Evolutionary conservation across 345 rosid genomes (phyloP).

Genomic region (Schrenkiella parvula): DNA sequence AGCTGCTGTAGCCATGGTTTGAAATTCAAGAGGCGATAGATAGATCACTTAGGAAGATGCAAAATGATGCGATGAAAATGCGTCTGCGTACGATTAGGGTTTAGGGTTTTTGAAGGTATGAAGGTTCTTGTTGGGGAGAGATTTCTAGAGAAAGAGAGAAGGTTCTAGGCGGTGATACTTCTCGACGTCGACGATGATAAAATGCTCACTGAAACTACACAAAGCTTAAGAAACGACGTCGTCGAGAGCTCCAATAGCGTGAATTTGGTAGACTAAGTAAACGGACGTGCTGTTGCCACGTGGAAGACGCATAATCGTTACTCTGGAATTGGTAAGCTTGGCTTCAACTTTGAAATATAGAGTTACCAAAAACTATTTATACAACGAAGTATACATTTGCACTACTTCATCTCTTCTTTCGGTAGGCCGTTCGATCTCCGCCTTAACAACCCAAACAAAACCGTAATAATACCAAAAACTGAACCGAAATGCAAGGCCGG

Average conservation of each 20-base stretch:
- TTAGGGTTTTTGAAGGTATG: constrained; percentile 38
- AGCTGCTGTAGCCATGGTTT: constrained; percentile 58
- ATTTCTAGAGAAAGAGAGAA: constrained; percentile 26
- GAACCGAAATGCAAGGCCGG: not conserved
- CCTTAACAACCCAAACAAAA: not conserved
- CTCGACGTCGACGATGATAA: constrained; percentile 10
- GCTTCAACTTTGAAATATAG: not conserved
- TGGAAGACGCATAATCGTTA: not conserved
- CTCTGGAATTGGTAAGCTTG: not conserved
- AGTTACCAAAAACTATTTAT: too few relatives aligned
- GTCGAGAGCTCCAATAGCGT: not conserved
- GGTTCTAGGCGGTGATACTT: constrained; percentile 33
- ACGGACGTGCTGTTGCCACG: constrained; percentile 13
- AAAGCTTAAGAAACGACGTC: not conserved
- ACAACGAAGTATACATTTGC: not conserved
- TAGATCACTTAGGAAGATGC: not conserved
- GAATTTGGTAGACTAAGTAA: not conserved
- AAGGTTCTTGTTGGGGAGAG: not conserved
- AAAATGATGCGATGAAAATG: not conserved
- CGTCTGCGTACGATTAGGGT: constrained; percentile 22
- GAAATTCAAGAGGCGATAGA: not conserved
- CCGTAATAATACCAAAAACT: not conserved
- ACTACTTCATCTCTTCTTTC: not conserved
- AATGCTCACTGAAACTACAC: not conserved
- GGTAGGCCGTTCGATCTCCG: not conserved